Conservation (phyloP, 331 rosid genomes). For the Rosa hybrid region DNA sequence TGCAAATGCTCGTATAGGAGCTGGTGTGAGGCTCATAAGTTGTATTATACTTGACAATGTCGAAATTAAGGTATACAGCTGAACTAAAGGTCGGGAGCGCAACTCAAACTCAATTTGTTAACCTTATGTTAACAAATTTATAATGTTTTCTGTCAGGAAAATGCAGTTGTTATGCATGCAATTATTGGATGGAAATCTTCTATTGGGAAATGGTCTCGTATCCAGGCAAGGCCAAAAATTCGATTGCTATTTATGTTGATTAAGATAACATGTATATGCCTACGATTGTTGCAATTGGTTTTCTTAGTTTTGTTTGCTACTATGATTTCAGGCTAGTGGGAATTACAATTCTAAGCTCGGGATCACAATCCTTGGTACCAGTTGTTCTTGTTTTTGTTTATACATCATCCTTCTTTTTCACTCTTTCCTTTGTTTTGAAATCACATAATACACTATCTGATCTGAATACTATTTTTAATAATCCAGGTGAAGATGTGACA, state of each 20-base stretch:
- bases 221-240: constrained; percentile 64
- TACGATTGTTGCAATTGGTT: constrained; percentile 8
- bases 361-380: constrained; percentile 76
- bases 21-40: constrained; percentile 86
- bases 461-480: constrained; percentile 20
- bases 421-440: not conserved
- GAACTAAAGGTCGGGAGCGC: constrained; percentile 14
- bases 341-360: constrained; percentile 86
- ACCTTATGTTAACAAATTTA: not conserved
- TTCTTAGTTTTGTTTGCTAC: constrained; percentile 22
- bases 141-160: constrained; percentile 55
- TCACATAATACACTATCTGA: not conserved
- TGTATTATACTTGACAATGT: constrained; percentile 89
- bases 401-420: not conserved
- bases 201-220: constrained; percentile 86
- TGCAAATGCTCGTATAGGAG: constrained; percentile 96
- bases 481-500: constrained; percentile 79
- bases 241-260: not conserved
- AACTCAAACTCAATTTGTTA: not conserved
- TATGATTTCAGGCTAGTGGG: constrained; percentile 75
- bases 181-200: constrained; percentile 98
- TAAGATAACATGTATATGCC: not conserved
- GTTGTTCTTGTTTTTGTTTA: constrained; percentile 5
- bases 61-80: constrained; percentile 69
- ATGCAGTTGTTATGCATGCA: constrained; percentile 80